Percentiles rank a stretch among this genome's conserved stretches.
These are phyloP conservation scores for Penicillium sp. DNA, from an alignment of 2,329 filamentous ascomycete genomes.

Conservation along the genomic window DNA sequence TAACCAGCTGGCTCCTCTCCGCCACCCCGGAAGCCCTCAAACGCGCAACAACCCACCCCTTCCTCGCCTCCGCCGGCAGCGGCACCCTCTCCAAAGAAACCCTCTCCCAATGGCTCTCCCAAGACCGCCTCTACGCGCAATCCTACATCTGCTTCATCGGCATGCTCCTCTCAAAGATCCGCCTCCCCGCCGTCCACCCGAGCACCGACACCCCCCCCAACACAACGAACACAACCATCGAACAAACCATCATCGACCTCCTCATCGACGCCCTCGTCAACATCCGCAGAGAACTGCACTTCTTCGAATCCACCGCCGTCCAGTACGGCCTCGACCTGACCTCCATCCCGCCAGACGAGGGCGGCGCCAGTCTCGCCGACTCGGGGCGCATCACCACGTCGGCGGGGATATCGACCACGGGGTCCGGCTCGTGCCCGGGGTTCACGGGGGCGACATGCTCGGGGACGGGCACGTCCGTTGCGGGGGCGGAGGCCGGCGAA, in stretches of 20 bases:
- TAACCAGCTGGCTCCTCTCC: constrained; percentile 61
- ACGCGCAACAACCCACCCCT: constrained; percentile 65
- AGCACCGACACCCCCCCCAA: constrained; percentile 29
- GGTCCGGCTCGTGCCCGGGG: constrained; percentile 23
- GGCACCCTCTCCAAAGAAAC: constrained; percentile 60
- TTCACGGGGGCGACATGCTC: constrained; percentile 36
- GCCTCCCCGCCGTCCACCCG: constrained; percentile 49
- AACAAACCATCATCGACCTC: constrained; percentile 62
- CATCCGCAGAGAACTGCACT: constrained; percentile 66
- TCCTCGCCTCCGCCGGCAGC: constrained; percentile 65
- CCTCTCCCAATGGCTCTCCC: constrained; percentile 68
- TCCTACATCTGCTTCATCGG: constrained; percentile 70
- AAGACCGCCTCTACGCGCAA: constrained; percentile 71
- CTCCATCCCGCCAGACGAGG: constrained; percentile 37
- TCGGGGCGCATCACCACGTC: constrained; percentile 20
- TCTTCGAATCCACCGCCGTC: constrained; percentile 66
- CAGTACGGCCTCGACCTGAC: constrained; percentile 61
- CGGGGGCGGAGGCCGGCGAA: background rate
- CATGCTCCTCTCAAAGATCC: constrained; percentile 63
- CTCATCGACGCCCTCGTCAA: constrained; percentile 67
- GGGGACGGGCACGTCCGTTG: background rate
- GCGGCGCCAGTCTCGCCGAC: constrained; percentile 35
- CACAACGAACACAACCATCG: constrained; percentile 33
- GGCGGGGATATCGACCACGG: constrained; percentile 18
- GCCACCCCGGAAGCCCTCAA: constrained; percentile 52